These are phyloP conservation scores for Gnaphalium uliginosum DNA, from an alignment of 129 eudicot species.

Conservation along the genomic window DNA sequence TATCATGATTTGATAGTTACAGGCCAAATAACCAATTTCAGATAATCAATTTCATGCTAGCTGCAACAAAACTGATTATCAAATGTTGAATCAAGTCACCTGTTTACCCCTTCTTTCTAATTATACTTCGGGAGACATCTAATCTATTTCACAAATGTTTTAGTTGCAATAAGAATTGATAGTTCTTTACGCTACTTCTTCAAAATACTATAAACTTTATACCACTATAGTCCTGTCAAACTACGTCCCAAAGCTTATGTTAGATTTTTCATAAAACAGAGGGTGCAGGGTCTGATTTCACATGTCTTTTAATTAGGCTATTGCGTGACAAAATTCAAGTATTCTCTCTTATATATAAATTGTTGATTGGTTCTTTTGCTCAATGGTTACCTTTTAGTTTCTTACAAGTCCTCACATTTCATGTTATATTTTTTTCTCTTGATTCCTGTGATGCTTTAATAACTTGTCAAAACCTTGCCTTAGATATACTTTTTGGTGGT, in stretches of 20 bases:
- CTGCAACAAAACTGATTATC: too few relatives aligned
- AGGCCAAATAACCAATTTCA: too few relatives aligned
- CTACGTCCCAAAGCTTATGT: background rate
- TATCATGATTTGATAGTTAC: too few relatives aligned
- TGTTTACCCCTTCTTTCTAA: background rate
- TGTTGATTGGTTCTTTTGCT: background rate
- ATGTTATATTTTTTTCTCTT: background rate
- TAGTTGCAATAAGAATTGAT: background rate
- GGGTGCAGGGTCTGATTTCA: background rate
- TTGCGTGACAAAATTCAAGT: background rate
- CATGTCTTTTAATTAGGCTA: background rate
- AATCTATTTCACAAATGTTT: too few relatives aligned
- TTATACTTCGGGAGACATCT: background rate
- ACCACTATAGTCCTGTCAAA: background rate
- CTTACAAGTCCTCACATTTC: background rate
- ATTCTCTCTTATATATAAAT: background rate
- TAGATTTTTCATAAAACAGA: too few relatives aligned
- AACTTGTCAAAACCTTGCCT: slow-evolving; percentile 3
- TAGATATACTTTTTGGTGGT: background rate
- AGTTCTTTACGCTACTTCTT: background rate
- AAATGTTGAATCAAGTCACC: background rate
- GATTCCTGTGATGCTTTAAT: slow-evolving; percentile 6
- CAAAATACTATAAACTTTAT: background rate
- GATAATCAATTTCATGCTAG: too few relatives aligned
- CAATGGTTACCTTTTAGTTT: background rate